These are phyloP conservation scores for Penicillium corylophilum DNA, from an alignment of 2,329 filamentous ascomycete species.

Conservation along the genomic window DNA sequence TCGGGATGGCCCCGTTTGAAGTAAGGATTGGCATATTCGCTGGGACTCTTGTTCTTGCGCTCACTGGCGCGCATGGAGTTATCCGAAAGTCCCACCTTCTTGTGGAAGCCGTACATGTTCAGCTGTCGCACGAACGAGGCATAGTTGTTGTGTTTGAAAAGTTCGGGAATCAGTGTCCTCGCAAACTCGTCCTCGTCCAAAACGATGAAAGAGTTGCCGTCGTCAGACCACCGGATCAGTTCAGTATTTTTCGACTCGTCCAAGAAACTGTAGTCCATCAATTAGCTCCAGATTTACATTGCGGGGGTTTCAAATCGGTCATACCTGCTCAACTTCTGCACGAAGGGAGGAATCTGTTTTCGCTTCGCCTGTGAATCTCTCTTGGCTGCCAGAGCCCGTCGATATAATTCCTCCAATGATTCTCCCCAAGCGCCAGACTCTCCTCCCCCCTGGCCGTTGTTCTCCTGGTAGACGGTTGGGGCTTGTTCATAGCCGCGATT, in stretches of 20 bases:
- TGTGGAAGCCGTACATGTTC: slow-evolving; percentile 65
- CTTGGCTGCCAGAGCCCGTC: slow-evolving; percentile 77
- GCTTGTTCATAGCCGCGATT: slow-evolving; percentile 41
- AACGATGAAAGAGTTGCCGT: slow-evolving; percentile 94
- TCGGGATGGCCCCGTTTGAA: slow-evolving; percentile 92
- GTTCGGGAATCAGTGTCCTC: slow-evolving; percentile 68
- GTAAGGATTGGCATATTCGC: slow-evolving; percentile 96
- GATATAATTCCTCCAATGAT: slow-evolving; percentile 75
- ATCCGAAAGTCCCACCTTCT: slow-evolving; percentile 83
- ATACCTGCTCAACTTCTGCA: slow-evolving; percentile 96
- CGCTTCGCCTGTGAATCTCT: slow-evolving; percentile 83
- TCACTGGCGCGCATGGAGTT: slow-evolving; percentile 98
- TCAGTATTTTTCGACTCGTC: slow-evolving; percentile 92
- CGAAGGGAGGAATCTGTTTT: slow-evolving; percentile 96
- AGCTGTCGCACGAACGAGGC: slow-evolving; percentile 73
- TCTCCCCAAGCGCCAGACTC: slow-evolving; percentile 51
- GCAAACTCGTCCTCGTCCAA: slow-evolving; percentile 91
- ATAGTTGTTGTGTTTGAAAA: slow-evolving; percentile 79
- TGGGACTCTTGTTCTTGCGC: slow-evolving; percentile 94
- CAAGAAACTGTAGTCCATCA: slow-evolving; percentile 67
- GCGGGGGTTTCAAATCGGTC: slow-evolving; percentile 24
- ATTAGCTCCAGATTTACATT: background rate
- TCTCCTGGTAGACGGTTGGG: slow-evolving; percentile 30
- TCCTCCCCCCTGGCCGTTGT: slow-evolving; percentile 20
- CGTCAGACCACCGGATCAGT: slow-evolving; percentile 94